Percentiles rank a stretch among this genome's conserved stretches.
Conservation (phyloP, 225 moss, liverwort and hornwort genomes). For the Marchantia paleacea region DNA sequence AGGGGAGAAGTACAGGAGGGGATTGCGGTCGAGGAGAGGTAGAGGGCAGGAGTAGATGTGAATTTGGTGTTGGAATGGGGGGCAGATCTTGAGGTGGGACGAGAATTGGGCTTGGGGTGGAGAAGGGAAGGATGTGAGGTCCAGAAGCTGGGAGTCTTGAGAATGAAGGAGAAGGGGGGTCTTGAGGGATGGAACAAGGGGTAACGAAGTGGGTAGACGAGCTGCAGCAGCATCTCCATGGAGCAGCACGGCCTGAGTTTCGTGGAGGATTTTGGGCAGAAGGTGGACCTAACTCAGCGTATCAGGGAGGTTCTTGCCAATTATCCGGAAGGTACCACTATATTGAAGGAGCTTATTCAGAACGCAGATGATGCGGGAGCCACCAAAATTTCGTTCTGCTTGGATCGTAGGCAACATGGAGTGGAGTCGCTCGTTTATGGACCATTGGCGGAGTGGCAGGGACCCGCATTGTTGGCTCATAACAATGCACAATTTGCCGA, state of each 20-base stretch:
- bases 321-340: slow-evolving; percentile 88
- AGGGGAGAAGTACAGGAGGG: not conserved
- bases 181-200: slow-evolving; percentile 31
- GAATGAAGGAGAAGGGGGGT: slow-evolving; percentile 34
- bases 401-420: slow-evolving; percentile 78
- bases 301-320: slow-evolving; percentile 80
- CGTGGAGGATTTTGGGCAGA: slow-evolving; percentile 91
- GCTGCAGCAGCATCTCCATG: slow-evolving; percentile 31
- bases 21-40: not conserved
- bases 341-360: slow-evolving; percentile 84
- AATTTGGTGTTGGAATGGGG: not conserved
- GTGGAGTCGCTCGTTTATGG: slow-evolving; percentile 64
- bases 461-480: slow-evolving; percentile 72
- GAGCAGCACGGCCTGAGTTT: slow-evolving; percentile 63
- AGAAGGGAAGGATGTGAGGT: slow-evolving; percentile 7
- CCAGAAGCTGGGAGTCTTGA: slow-evolving; percentile 14
- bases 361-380: slow-evolving; percentile 92
- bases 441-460: slow-evolving; percentile 80
- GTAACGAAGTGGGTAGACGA: slow-evolving; percentile 23
- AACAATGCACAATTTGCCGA: slow-evolving; percentile 72
- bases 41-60: not conserved
- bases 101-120: not conserved
- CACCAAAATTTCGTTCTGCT: slow-evolving; percentile 61
- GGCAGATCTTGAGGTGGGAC: slow-evolving; percentile 6
- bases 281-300: slow-evolving; percentile 85